Conservation (phyloP, 768 basidiomycete species). For the Exsudoporus frostii region DNA sequence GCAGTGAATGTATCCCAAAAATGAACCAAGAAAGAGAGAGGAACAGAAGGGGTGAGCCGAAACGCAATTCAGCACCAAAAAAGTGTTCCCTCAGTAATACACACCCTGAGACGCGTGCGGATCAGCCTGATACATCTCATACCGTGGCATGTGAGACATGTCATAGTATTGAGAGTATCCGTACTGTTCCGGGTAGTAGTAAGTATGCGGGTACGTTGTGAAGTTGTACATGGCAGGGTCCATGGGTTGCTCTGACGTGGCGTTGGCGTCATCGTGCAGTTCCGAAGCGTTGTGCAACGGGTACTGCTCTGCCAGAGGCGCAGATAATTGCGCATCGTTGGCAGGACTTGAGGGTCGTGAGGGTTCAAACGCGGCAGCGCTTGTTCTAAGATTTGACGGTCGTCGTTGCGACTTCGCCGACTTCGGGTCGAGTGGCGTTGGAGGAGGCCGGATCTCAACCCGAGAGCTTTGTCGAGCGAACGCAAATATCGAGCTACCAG, state of each 20-base stretch:
- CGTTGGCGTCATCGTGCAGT: conserved; percentile 14
- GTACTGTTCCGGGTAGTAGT: conserved; percentile 73
- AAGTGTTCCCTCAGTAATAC: conserved; percentile 50
- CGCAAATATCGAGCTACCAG: conserved; percentile 69
- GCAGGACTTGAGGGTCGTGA: conserved; percentile 30
- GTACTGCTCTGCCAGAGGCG: conserved; percentile 13
- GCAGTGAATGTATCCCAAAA: conserved; percentile 20
- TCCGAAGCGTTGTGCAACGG: conserved; percentile 7
- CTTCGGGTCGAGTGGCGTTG: conserved; percentile 26
- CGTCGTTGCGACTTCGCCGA: conserved; percentile 24
- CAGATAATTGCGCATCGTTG: conserved; percentile 13
- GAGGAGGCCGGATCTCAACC: conserved; percentile 69
- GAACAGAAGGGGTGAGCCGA: conserved; percentile 11
- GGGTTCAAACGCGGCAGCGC: conserved; percentile 50
- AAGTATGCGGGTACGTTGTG: conserved; percentile 52
- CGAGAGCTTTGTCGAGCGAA: conserved; percentile 70
- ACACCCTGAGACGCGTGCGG: conserved; percentile 47
- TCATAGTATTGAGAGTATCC: conserved; percentile 67
- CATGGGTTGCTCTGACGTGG: conserved; percentile 26
- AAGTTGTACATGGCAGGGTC: conserved; percentile 50
- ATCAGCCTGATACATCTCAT: conserved; percentile 63
- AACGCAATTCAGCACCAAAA: conserved; percentile 4
- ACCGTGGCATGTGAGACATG: conserved; percentile 60
- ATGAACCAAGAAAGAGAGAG: conserved; percentile 21
- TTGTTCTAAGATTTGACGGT: conserved; percentile 46